Percentiles rank a stretch among this genome's conserved stretches.
These are phyloP conservation scores for Cladosporium colombiae DNA, from an alignment of 2,329 filamentous ascomycete genomes.

Conservation along the genomic window DNA sequence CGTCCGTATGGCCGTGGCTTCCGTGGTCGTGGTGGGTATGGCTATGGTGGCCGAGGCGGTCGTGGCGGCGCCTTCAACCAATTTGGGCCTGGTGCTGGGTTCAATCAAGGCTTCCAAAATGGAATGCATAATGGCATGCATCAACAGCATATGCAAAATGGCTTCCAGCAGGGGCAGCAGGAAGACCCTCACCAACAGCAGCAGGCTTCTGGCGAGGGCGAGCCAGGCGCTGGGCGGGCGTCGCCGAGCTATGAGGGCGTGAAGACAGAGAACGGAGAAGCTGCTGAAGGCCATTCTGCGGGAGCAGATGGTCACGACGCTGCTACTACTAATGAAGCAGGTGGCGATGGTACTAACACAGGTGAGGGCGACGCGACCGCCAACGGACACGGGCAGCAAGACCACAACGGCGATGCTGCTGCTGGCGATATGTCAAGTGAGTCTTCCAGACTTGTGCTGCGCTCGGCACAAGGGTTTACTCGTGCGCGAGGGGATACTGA, in stretches of 20 bases:
- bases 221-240: conserved; percentile 27
- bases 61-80: conserved; percentile 22
- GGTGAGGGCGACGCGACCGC: conserved; percentile 21
- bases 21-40: conserved; percentile 34
- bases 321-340: conserved; percentile 35
- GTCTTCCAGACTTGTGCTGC: not conserved
- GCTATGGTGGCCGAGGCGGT: conserved; percentile 22
- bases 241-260: conserved; percentile 35
- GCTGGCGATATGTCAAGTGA: conserved; percentile 2
- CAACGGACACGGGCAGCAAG: conserved; percentile 20
- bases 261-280: conserved; percentile 23
- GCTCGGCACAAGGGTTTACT: not conserved
- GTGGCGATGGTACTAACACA: conserved; percentile 33
- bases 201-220: conserved; percentile 19
- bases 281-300: conserved; percentile 21
- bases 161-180: conserved; percentile 24
- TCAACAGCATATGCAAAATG: conserved; percentile 30
- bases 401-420: conserved; percentile 18
- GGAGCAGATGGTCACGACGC: conserved; percentile 26
- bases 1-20: conserved; percentile 49
- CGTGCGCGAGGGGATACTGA: not conserved
- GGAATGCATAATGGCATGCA: conserved; percentile 21
- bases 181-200: conserved; percentile 25
- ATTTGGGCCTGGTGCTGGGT: conserved; percentile 14
- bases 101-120: conserved; percentile 17